Conservation (phyloP, 2,329 filamentous ascomycete genomes). For the Scopulariopsis brevicaulis region DNA sequence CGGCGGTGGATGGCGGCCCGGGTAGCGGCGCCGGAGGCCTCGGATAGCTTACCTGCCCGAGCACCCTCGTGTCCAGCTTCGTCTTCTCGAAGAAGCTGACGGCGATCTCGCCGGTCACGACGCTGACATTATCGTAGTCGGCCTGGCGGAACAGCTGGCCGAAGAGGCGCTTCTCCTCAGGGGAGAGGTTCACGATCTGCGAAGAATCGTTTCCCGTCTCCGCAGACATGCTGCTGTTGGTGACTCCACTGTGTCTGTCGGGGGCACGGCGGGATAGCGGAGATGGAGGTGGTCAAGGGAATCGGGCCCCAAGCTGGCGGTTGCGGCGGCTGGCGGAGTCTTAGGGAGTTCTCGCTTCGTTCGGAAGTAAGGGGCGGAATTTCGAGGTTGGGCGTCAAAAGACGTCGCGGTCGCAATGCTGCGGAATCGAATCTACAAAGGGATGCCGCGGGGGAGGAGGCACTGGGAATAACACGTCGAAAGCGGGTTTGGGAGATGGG, state of each 20-base stretch:
- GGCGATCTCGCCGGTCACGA: constrained; percentile 90
- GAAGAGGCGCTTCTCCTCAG: constrained; percentile 90
- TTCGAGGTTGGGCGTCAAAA: not conserved
- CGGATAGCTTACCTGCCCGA: constrained; percentile 63
- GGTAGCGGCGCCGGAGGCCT: not conserved
- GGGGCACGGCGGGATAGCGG: not conserved
- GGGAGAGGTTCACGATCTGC: constrained; percentile 71
- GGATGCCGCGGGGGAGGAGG: not conserved
- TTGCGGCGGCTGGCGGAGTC: not conserved
- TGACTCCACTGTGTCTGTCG: not conserved
- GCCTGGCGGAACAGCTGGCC: constrained; percentile 88
- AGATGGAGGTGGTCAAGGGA: not conserved
- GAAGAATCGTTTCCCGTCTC: constrained; percentile 11
- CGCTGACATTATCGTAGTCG: constrained; percentile 81
- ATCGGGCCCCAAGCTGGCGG: not conserved
- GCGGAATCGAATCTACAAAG: not conserved
- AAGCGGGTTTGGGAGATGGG: not conserved
- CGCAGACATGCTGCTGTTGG: constrained; percentile 7
- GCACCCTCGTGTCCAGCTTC: constrained; percentile 68
- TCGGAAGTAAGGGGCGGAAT: not conserved
- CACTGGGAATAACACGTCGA: not conserved
- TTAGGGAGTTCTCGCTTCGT: not conserved
- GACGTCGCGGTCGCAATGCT: not conserved
- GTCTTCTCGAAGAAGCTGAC: constrained; percentile 99
- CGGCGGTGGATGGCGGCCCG: not conserved